Conservation (phyloP, 768 basidiomycete species). For the Russula vinacea region DNA sequence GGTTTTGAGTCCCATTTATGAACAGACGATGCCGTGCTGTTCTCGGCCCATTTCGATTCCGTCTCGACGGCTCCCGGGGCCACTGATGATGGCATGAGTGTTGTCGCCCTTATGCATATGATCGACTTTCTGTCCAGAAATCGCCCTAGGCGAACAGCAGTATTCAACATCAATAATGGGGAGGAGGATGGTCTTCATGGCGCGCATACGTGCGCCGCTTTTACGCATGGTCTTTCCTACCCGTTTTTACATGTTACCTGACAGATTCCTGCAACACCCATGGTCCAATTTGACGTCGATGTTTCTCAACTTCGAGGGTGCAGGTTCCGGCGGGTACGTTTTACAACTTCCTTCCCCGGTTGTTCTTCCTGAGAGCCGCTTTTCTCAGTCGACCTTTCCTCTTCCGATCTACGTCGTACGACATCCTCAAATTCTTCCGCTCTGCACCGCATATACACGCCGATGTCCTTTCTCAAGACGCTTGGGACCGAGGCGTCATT, state of each 20-base stretch:
- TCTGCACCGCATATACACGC: slow-evolving; percentile 66
- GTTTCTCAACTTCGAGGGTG: slow-evolving; percentile 83
- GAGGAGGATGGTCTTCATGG: slow-evolving; percentile 78
- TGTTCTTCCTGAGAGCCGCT: slow-evolving; percentile 8
- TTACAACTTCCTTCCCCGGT: no score
- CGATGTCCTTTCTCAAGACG: slow-evolving; percentile 66
- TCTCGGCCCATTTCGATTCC: slow-evolving; percentile 82
- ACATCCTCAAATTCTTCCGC: slow-evolving; percentile 53
- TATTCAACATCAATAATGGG: slow-evolving; percentile 86
- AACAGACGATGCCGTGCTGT: slow-evolving; percentile 50
- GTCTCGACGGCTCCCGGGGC: slow-evolving; percentile 72
- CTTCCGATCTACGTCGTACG: slow-evolving; percentile 66
- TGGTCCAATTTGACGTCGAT: slow-evolving; percentile 64
- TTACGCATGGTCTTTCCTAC: neutral
- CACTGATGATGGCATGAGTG: slow-evolving; percentile 76
- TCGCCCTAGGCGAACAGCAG: slow-evolving; percentile 54
- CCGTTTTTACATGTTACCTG: neutral
- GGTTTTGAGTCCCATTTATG: neutral
- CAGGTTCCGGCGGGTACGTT: slow-evolving; percentile 68
- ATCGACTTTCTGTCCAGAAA: slow-evolving; percentile 46
- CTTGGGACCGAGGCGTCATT: slow-evolving; percentile 61
- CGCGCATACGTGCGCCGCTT: slow-evolving; percentile 53
- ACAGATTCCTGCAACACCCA: slow-evolving; percentile 67
- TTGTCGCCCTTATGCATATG: slow-evolving; percentile 63
- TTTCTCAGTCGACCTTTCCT: slow-evolving; percentile 61